Evolutionary conservation across 2,329 filamentous ascomycete genomes (phyloP), one percentile per base, ranked within the genome.

Genomic region (Penicillium sp.): DNA sequence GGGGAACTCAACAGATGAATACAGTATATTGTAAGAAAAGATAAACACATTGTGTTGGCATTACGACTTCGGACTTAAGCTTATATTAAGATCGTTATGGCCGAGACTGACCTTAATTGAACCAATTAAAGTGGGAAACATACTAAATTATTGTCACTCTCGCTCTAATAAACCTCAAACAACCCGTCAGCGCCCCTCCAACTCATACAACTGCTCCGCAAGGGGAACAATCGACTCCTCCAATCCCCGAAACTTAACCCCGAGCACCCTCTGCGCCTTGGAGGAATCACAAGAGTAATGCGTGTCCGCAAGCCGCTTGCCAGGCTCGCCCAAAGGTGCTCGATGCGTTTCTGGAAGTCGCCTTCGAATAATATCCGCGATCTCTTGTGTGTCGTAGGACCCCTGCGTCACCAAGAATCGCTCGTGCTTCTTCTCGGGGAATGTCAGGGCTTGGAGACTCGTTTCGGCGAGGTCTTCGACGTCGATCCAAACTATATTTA

Each of bases 271-370:
- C 7, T 73, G 75, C 35, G 70, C 77, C 50, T 79, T 82, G 1
- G 73, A 83, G 14, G 82, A 60, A 82, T 85, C 68, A 74, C 84
- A 69, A 64, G 83, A 50, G 54, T 73, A 72, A 63, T 73, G 69
- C 1, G 65, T 67, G 31, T 62, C 59, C 2, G 58, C 61, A 52
- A 68, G 59, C 4, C 69, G 62, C 27, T 59, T 62, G 10, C 70
- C 68, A 1, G 70, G 68, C 27, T 67, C 54, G 18, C 70, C 70
- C 13, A 64, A 33, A 0, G 70, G 66, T 3, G 64, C 63, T 14
- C 60, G 57, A 7, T 59, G 53, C n/a, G 49, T 61, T 2, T 67
- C 43, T 2, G 61, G 58, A 1, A 65, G 50, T 18, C 62, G 35
- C 2, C 51, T 46, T 10, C 67, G 56, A 19, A 68, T 54, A 2